phyloP scores from a whole-genome alignment of 805 yeast genomes.

The Candida awuae region DNA sequence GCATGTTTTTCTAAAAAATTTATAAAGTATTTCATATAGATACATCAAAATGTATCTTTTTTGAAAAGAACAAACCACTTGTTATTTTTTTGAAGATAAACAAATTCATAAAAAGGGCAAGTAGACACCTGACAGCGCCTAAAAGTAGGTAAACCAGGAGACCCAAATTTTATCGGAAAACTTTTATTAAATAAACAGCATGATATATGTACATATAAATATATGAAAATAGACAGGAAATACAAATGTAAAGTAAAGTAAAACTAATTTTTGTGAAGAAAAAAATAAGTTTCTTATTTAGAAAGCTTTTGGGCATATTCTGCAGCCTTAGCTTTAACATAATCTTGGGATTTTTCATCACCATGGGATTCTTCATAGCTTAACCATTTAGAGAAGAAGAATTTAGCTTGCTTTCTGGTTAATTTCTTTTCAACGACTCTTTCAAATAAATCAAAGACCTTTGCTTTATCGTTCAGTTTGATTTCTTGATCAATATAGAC shows the following conservation, averaged over 20 bases:
- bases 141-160: not conserved
- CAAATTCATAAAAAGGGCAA: no score
- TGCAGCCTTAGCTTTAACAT: slow-evolving; percentile 85
- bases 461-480: slow-evolving; percentile 55
- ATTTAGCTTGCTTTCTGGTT: slow-evolving; percentile 83
- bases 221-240: no score
- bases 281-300: slow-evolving; percentile 10
- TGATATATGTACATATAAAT: not conserved
- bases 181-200: not conserved
- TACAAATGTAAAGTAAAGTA: no score
- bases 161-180: not conserved
- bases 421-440: slow-evolving; percentile 64
- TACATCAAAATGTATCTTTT: not conserved
- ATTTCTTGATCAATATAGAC: slow-evolving; percentile 92
- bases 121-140: no score
- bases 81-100: no score
- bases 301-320: slow-evolving; percentile 41
- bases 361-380: slow-evolving; percentile 61
- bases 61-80: not conserved
- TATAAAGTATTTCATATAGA: no score
- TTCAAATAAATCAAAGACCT: slow-evolving; percentile 74
- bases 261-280: not conserved
- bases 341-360: slow-evolving; percentile 64
- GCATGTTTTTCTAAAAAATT: no score
- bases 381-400: slow-evolving; percentile 91